Conservation (phyloP, 2,329 filamentous ascomycete genomes). For the Dryadomyces quercivorus region DNA sequence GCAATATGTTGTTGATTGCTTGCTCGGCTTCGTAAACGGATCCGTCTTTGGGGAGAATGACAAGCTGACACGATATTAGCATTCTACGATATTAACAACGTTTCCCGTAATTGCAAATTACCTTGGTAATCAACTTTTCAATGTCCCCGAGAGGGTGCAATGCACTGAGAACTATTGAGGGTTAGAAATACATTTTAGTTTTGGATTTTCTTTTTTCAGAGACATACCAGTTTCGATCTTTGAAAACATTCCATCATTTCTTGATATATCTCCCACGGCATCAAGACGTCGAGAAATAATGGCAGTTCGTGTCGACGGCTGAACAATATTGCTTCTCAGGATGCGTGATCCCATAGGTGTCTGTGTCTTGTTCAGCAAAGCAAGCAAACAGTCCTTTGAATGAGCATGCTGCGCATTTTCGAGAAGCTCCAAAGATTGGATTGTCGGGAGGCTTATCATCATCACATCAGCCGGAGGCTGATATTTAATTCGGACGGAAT, state of each 20-base stretch:
- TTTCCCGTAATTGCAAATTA: slow-evolving; percentile 17
- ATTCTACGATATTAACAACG: background rate
- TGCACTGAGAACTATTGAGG: slow-evolving; percentile 9
- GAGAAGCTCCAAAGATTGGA: slow-evolving; percentile 77
- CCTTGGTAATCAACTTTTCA: slow-evolving; percentile 68
- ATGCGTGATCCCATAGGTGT: slow-evolving; percentile 85
- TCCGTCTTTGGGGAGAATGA: slow-evolving; percentile 54
- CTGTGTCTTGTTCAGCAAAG: slow-evolving; percentile 69
- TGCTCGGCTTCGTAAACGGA: slow-evolving; percentile 62
- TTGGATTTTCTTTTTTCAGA: background rate
- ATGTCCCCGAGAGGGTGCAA: slow-evolving; percentile 60
- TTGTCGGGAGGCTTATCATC: slow-evolving; percentile 88
- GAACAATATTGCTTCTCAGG: slow-evolving; percentile 73
- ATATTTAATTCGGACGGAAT: slow-evolving; percentile 77
- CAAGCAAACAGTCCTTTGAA: slow-evolving; percentile 73
- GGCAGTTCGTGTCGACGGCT: slow-evolving; percentile 62
- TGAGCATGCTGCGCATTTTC: slow-evolving; percentile 71
- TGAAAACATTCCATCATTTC: slow-evolving; percentile 75
- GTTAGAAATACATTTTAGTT: background rate
- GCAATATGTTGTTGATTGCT: slow-evolving; percentile 74
- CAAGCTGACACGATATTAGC: slow-evolving; percentile 40
- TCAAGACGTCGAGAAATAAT: slow-evolving; percentile 66
- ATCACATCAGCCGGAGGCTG: slow-evolving; percentile 83
- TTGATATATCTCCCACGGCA: slow-evolving; percentile 69
- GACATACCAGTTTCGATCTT: slow-evolving; percentile 52